phyloP scores from a whole-genome alignment of 768 basidiomycete species.

The Tricholoma matsutake region DNA sequence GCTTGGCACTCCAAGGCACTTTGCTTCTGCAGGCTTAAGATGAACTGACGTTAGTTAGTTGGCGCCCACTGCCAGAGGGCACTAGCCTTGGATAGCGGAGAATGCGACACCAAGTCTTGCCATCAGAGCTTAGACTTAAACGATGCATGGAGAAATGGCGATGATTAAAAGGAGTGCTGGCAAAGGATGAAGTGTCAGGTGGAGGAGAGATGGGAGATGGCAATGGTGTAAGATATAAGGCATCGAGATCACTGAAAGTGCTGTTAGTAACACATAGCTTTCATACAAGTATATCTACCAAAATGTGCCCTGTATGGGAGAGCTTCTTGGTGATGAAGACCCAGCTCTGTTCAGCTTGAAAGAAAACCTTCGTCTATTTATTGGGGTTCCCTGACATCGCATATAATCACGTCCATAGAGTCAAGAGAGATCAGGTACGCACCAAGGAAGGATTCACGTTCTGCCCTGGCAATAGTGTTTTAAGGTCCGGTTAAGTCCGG shows the following conservation, averaged over 20 bases:
- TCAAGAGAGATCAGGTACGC: not conserved
- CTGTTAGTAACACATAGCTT: not conserved
- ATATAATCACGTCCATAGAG: not conserved
- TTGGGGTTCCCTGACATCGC: not conserved
- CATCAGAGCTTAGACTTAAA: not conserved
- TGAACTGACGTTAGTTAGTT: not conserved
- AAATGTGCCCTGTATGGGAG: not conserved
- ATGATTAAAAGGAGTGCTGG: not conserved
- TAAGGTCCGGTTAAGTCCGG: too few relatives aligned
- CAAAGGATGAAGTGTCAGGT: not conserved
- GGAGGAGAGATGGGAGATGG: not conserved
- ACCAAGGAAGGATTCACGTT: not conserved
- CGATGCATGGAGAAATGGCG: not conserved
- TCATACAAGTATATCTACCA: not conserved
- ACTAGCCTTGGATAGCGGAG: not conserved
- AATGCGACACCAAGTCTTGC: not conserved
- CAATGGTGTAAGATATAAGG: not conserved
- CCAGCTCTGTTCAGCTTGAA: not conserved
- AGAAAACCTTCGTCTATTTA: not conserved
- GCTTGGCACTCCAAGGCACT: too few relatives aligned
- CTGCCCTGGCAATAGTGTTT: too few relatives aligned
- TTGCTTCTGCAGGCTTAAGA: not conserved
- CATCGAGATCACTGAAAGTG: not conserved
- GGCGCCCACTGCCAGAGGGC: not conserved
- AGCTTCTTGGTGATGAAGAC: not conserved